phyloP scores from a whole-genome alignment of 164 flowering plant species.

The Sedum album region DNA sequence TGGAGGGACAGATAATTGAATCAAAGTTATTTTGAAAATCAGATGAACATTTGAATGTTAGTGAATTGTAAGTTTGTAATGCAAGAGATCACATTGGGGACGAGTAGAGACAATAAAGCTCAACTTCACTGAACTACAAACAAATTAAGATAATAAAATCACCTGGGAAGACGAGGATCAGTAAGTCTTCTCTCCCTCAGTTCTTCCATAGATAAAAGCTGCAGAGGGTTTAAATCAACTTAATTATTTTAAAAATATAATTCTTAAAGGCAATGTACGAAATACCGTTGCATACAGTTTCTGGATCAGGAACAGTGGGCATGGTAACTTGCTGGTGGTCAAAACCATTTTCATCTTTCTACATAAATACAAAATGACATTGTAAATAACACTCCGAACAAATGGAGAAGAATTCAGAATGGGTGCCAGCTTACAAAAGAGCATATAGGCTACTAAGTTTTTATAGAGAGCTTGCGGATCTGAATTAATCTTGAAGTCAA shows the following conservation, averaged over 20 bases:
- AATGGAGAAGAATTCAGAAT: neutral
- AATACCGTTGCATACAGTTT: conserved; percentile 31
- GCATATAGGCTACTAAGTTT: neutral
- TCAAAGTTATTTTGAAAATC: neutral
- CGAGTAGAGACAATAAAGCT: neutral
- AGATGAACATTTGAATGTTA: neutral
- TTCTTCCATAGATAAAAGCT: conserved; percentile 4
- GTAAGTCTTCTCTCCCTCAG: conserved; percentile 3
- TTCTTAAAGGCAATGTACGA: neutral
- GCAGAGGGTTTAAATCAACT: neutral
- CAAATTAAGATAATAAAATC: neutral
- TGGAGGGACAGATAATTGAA: neutral
- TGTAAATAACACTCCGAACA: neutral
- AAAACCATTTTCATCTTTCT: conserved; percentile 77
- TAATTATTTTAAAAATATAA: neutral
- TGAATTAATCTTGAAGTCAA: too few species aligned
- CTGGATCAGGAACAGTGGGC: conserved; percentile 84
- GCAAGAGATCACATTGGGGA: neutral
- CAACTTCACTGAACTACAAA: neutral
- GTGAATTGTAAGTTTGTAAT: neutral
- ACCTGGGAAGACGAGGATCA: conserved; percentile 8
- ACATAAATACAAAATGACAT: conserved; percentile 10
- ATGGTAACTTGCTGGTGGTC: conserved; percentile 67
- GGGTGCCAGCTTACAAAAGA: neutral
- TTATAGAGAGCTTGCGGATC: neutral